Evolutionary conservation across 164 flowering plant species (phyloP), one percentile per base, ranked within the genome.

Genomic region (Kingdonia uniflora): DNA sequence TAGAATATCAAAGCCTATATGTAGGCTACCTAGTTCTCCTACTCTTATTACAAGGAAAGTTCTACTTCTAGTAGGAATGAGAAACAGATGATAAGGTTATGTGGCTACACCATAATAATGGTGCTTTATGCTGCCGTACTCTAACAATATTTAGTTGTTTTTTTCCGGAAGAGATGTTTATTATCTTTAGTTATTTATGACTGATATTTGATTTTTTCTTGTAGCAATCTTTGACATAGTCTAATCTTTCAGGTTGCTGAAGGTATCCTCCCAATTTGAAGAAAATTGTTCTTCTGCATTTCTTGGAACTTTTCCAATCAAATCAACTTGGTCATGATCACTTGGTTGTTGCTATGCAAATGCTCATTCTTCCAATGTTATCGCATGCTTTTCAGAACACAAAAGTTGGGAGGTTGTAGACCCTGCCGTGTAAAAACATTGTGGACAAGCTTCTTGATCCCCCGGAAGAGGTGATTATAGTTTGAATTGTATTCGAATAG

Each of bases 331-430:
- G 77, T 47, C 96, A 79, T 63, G 95, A 86, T 69, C 99, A 89
- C 62, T 58, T 89, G 79, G 99, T 94, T 54, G 80, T 89, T 45
- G 71, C 82, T 23, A 89, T 94, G 97, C 99, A 94, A 83, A 89
- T 87, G 96, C 89, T 94, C 26, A 83, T 94, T 74, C 94, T 94
- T 72, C 99, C 99, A 33, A 87, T 89, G 97, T 73, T 94, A 58
- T 86, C 95, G 23, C 95, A 94, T 74, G 78, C 97, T 29, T 94
- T 94, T 56, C 92, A 87, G 68, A 89, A 81, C 81, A 62, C 52
- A 90, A 89, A 69, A 86, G 78, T 62, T 94, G 97, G 97, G 99
- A 89, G 54, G 99, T 89, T 55, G 80, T 94, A 69, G 99, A 94
- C 62, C 75, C 80, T 40, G 52, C 63, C 61, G 89, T 21, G 63